A percentile compares a stretch with the other conserved stretches of the same genome.
phyloP scores from a whole-genome alignment of 345 rosid species.

The Hevea brasiliensis region DNA sequence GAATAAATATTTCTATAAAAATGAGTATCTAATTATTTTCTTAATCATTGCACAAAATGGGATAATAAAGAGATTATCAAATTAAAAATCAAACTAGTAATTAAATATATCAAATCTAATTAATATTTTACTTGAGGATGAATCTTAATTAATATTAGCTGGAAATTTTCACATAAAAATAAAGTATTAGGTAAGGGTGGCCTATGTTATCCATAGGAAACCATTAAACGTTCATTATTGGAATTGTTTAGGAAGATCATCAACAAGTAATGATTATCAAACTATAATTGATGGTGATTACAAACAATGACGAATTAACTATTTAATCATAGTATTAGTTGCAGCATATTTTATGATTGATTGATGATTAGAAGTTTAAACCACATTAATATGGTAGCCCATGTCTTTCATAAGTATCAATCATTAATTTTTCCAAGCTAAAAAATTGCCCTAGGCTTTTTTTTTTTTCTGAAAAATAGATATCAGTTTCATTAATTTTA shows the following conservation, averaged over 20 bases:
- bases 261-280: slow-evolving; percentile 6
- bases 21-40: no score
- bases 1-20: no score
- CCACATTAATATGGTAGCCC: neutral
- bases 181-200: neutral
- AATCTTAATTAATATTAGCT: no score
- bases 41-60: no score
- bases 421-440: neutral
- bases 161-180: neutral
- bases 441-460: no score
- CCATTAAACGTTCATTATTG: neutral
- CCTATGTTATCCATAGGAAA: neutral
- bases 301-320: neutral
- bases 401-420: neutral
- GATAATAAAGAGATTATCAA: no score
- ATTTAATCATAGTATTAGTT: neutral
- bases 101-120: no score
- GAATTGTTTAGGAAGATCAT: slow-evolving; percentile 12
- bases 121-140: no score
- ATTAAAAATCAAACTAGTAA: no score
- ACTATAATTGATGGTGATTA: neutral
- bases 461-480: no score
- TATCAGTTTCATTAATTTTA: no score
- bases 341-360: neutral
- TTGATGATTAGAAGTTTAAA: neutral